These are phyloP conservation scores for Fusarium goolgardi DNA, from an alignment of 2,329 filamentous ascomycete genomes.

Conservation along the genomic window DNA sequence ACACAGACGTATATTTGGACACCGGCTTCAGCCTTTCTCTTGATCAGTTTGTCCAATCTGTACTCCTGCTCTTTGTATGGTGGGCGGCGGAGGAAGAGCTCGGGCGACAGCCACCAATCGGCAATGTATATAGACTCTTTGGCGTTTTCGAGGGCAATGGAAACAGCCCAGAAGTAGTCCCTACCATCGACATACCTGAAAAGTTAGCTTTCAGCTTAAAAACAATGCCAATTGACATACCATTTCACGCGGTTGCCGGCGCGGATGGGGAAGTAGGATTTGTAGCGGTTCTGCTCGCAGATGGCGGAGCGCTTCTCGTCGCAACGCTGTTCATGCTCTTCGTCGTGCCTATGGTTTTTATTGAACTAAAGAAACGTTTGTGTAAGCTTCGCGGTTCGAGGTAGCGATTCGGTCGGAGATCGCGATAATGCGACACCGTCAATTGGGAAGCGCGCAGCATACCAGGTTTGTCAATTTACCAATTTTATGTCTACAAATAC, in stretches of 20 bases:
- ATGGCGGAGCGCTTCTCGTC: conserved; percentile 83
- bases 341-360: conserved; percentile 89
- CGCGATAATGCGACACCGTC: conserved; percentile 1
- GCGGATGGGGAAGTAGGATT: conserved; percentile 90
- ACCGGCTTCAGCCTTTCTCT: conserved; percentile 87
- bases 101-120: conserved; percentile 97
- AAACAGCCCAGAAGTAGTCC: conserved; percentile 96
- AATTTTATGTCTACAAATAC: conserved; percentile 60
- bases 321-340: conserved; percentile 86
- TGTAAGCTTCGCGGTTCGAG: conserved; percentile 1
- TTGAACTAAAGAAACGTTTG: conserved; percentile 70
- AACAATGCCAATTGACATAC: conserved; percentile 64
- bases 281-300: conserved; percentile 80
- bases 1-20: conserved; percentile 95
- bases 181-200: conserved; percentile 76
- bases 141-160: conserved; percentile 86
- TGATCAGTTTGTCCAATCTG: conserved; percentile 86
- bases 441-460: conserved; percentile 41
- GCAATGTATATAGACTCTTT: conserved; percentile 95
- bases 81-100: conserved; percentile 86
- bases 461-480: conserved; percentile 73
- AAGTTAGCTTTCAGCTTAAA: background rate
- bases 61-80: conserved; percentile 86
- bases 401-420: background rate
- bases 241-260: conserved; percentile 92